Conservation (phyloP, 1,139 yeast genomes). For the Yamadazyma atlantica region DNA sequence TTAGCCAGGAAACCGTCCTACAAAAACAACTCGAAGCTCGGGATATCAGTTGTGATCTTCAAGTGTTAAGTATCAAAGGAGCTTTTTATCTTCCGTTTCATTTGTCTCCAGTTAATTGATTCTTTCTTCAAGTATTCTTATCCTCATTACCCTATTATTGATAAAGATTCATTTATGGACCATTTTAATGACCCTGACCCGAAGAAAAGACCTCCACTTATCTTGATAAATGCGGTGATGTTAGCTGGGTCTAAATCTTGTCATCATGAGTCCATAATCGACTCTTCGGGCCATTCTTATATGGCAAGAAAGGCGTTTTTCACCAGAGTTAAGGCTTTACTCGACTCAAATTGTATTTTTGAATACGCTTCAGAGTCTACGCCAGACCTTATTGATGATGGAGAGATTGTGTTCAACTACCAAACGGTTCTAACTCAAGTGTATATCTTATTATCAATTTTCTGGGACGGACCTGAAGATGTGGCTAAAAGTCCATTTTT, state of each 20-base stretch:
- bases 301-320: slow-evolving; percentile 62
- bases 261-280: slow-evolving; percentile 53
- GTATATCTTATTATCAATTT: slow-evolving; percentile 58
- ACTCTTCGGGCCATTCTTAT: slow-evolving; percentile 51
- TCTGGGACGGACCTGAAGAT: slow-evolving; percentile 78
- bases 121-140: slow-evolving; percentile 64
- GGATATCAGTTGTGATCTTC: slow-evolving; percentile 42
- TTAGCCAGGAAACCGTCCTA: background rate
- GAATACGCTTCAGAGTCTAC: slow-evolving; percentile 28
- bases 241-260: slow-evolving; percentile 66
- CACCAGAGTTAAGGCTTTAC: slow-evolving; percentile 71
- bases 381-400: slow-evolving; percentile 7
- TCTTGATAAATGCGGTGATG: slow-evolving; percentile 64
- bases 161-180: slow-evolving; percentile 58
- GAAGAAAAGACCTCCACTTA: slow-evolving; percentile 53
- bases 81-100: slow-evolving; percentile 66
- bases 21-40: background rate
- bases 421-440: slow-evolving; percentile 64
- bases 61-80: slow-evolving; percentile 62
- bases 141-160: slow-evolving; percentile 65
- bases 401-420: slow-evolving; percentile 14
- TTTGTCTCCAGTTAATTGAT: slow-evolving; percentile 58
- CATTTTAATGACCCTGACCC: slow-evolving; percentile 53
- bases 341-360: slow-evolving; percentile 65
- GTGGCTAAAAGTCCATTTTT: slow-evolving; percentile 67